A percentile compares a stretch with the other conserved stretches of the same genome.
Conservation (phyloP, 768 basidiomycete genomes). For the Gloeopeniophorella convolvens region DNA sequence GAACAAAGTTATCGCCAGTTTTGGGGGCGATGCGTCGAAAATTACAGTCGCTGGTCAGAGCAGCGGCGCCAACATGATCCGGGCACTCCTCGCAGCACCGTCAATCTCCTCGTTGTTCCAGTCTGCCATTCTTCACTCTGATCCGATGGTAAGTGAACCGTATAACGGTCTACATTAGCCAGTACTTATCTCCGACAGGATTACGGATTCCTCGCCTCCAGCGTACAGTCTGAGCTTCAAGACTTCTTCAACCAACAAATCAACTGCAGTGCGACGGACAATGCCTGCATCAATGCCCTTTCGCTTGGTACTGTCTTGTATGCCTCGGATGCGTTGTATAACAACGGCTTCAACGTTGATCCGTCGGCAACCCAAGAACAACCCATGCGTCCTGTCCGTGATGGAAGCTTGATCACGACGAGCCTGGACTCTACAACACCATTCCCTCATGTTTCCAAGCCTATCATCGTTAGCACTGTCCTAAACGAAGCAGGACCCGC, state of each 20-base stretch:
- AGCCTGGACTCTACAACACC: conserved; percentile 54
- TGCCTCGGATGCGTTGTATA: conserved; percentile 43
- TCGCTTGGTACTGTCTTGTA: conserved; percentile 46
- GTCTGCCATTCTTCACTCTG: conserved; percentile 78
- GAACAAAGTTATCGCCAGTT: conserved; percentile 46
- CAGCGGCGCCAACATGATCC: conserved; percentile 70
- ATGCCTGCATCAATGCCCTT: conserved; percentile 44
- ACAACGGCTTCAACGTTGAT: conserved; percentile 39
- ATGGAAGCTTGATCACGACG: conserved; percentile 62
- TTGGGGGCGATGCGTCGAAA: conserved; percentile 59
- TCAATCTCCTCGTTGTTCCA: conserved; percentile 66
- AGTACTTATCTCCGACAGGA: conserved; percentile 36
- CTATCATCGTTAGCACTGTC: conserved; percentile 66
- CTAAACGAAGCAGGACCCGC: conserved; percentile 64
- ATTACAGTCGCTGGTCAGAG: conserved; percentile 82
- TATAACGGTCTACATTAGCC: background rate
- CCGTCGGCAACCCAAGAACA: conserved; percentile 44
- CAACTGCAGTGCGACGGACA: conserved; percentile 40
- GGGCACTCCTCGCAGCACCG: conserved; percentile 68
- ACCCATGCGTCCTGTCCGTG: conserved; percentile 62
- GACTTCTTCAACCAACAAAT: conserved; percentile 43
- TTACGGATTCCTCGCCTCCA: conserved; percentile 58
- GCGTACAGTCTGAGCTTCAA: conserved; percentile 50
- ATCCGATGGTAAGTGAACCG: conserved; percentile 60
- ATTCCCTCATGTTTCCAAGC: conserved; percentile 57